phyloP scores from a whole-genome alignment of 176 grass and related monocot species.

The Oryza glaberrima region DNA sequence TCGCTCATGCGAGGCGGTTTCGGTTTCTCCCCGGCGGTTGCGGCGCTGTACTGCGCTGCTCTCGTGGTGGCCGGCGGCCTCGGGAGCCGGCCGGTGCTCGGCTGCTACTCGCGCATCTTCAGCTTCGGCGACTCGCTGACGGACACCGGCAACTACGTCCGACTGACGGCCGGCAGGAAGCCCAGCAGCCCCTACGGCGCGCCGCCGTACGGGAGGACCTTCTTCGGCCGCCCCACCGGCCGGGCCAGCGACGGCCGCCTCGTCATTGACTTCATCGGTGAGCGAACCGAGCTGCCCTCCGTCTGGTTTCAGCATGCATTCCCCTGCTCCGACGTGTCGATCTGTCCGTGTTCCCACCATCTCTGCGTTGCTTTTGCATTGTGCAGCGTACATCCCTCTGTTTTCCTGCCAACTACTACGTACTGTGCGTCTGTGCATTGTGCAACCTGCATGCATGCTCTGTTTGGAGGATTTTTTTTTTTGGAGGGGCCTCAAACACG shows the following conservation, averaged over 20 bases:
- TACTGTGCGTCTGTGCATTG: not conserved
- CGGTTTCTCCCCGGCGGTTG: conserved; percentile 21
- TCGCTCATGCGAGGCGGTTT: not conserved
- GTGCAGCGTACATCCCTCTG: not conserved
- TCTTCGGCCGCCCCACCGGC: conserved; percentile 65
- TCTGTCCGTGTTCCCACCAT: not conserved
- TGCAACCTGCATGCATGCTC: conserved; percentile 5
- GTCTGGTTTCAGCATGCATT: not conserved
- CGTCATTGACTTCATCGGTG: conserved; percentile 89
- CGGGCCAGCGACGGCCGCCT: conserved; percentile 78
- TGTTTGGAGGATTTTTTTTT: not conserved
- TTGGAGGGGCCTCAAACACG: not conserved
- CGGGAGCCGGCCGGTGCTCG: not conserved
- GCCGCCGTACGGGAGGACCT: conserved; percentile 72
- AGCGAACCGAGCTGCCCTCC: conserved; percentile 9
- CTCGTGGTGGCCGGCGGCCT: conserved; percentile 8
- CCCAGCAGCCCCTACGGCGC: conserved; percentile 37
- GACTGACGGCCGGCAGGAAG: conserved; percentile 8
- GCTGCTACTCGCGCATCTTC: conserved; percentile 78
- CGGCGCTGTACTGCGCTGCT: not conserved
- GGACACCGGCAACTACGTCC: conserved; percentile 80
- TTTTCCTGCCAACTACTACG: not conserved
- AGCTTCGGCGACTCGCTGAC: conserved; percentile 89
- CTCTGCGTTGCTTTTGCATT: not conserved
- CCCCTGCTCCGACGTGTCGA: not conserved